Base-by-base conservation (phyloP, 192 early-diverging fungal species). In the Podila minutissima region DNA sequence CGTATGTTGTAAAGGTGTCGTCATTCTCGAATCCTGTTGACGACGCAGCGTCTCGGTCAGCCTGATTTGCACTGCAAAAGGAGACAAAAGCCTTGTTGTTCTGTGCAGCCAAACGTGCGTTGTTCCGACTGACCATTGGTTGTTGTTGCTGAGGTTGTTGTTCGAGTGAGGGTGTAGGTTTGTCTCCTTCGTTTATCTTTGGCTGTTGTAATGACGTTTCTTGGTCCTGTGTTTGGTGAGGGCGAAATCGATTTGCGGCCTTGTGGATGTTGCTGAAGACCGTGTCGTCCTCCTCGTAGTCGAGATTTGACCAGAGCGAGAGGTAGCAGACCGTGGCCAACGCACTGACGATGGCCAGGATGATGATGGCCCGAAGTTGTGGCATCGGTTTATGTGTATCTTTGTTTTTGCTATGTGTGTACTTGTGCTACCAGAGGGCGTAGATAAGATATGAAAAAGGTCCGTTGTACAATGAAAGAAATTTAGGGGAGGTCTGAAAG, bases 1-100 rank as follows among this genome's bases (percentile, higher is more conserved):
- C 26, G 38, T 66, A 79, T 1, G 76, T 67, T 5, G 31, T 4
- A 58, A 78, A 78, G 11, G 53, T 38, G 22, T 63, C 15, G 0
- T 46, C 19, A 57, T 28, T 46, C 37, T 50, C 51, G 20, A 17
- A 32, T 6, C 4, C 1, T 41, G 7, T 19, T 46, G 60, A 31
- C 17, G 51, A 22, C 2, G 62, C 24, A 10, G 70, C 12, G 11
- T 31, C 32, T 11, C 28, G n/a, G 60, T 10, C 41, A 41, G 35
- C 22, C 13, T 65, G 7, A 55, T 10, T n/a, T 0, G n/a, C 53
- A 26, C 53, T 55, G 22, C 53, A 55, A 9, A 55, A 55, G 24
- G 53, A 55, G 20, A 55, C 53, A 55, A 55, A 55, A 26, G 53
- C 53, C 53, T 55, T 55, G n/a, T 26, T 55, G 53, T 55, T 7